Evolutionary conservation across 2,329 filamentous ascomycete species (phyloP), one percentile per base, ranked within the genome.

Genomic region (Aaosphaeria arxii): DNA sequence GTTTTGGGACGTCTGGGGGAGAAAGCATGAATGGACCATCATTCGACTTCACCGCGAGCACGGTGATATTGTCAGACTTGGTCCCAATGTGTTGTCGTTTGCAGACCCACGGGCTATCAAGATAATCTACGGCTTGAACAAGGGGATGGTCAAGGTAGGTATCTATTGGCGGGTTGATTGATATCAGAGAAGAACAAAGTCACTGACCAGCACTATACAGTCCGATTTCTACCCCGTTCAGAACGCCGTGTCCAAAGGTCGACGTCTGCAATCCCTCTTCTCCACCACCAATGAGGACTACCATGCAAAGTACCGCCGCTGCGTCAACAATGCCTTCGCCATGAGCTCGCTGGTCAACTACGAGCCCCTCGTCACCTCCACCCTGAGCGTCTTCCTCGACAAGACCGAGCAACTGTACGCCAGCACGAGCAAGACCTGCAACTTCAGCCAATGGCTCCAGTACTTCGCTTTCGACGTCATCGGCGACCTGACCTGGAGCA

Each of bases 381-480:
- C 86, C 1, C 85, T 86, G 0, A 81, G 82, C 53, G 72, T 88
- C 2, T 92, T 91, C 65, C 78, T 92, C 40, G 69, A 74, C 48
- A 71, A 74, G 52, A 77, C 75, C 2, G 62, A 73, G 40, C 59
- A 67, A 24, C 58, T 73, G 31, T 79, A 72, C 55, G 70, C 70
- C 7, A 64, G 64, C 4, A 71, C 71, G 0, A 69, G 72, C 9
- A 52, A 56, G 30, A 70, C 70, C 28, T 88, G 84, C 59, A 81
- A 88, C 61, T 86, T 89, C 47, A 82, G 83, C 1, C 74, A 77
- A 48, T 91, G 88, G 88, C 72, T 91, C 48, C 88, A 91, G 61
- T 91, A 85, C 63, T 91, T 88, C 57, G 88, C 88, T 0, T 91
- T 91, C 59, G 88, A 91, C 62, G 87, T 91, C 11, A 90, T 90